Evolutionary conservation across 495 filamentous ascomycete genomes (phyloP), one percentile per base, ranked within the genome.

Genomic region (Hypoxylon perforatum): DNA sequence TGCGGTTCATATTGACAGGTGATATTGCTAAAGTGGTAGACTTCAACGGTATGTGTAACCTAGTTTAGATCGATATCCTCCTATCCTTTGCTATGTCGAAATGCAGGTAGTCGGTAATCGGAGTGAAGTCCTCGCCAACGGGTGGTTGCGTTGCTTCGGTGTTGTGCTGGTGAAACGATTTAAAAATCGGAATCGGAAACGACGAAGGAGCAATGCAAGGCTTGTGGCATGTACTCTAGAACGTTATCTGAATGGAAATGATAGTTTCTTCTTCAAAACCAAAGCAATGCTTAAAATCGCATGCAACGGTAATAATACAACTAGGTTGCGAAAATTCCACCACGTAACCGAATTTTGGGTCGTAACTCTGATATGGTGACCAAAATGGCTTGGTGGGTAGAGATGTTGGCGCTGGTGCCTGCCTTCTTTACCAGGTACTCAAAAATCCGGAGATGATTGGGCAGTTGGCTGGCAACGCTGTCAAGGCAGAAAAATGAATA

Each of bases 1-100:
- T 97, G 73, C 95, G 91, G 80, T 99, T 97, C 68, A 92, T 92
- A 89, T 78, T 76, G 64, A 66, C 46, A 33, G 64, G 65, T 66
- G 55, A 63, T 17, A 50, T 50, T 55, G 15, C 47, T 57, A 28
- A 62, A 57, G 71, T 35, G 53, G 46, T 17, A 65, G 39, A 25
- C 60, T 54, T 18, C 48, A 74, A 67, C 55, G 47, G 35, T 38
- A 49, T 44, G 3, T 15, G 33, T 12, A 19, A 50, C 38, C 44
- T 19, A 10, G 36, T 18, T 39, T 12, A 39, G 8, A 53, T 23
- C 57, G 12, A 12, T 21, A 12, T 11, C 22, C 5, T 11, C 22
- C 5, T 57, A 21, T 42, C 22, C 11, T 17, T 0, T 49, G 30
- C 53, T 41, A 11, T 14, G 23, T n/a, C 14, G 35, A 19, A 39